phyloP scores from a whole-genome alignment of 2,329 filamentous ascomycete genomes.

The Colletotrichum sansevieriae region DNA sequence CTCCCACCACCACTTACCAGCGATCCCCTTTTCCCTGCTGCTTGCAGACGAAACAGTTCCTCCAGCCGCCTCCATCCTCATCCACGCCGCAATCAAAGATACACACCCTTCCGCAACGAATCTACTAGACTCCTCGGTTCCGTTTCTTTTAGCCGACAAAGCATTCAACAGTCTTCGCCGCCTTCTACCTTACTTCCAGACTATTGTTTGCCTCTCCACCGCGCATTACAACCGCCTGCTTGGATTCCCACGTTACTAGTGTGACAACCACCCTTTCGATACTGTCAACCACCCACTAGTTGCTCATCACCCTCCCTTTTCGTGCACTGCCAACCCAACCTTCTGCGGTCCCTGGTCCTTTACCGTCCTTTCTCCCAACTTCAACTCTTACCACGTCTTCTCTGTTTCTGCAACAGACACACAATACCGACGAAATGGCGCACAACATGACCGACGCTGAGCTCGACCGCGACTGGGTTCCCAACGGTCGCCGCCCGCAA shows the following conservation, averaged over 20 bases:
- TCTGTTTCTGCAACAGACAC: background rate
- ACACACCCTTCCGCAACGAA: background rate
- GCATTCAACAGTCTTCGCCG: constrained; percentile 16
- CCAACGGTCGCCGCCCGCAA: constrained; percentile 81
- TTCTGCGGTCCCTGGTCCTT: constrained; percentile 6
- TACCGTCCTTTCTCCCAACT: constrained; percentile 12
- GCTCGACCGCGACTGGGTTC: constrained; percentile 84
- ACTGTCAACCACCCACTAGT: constrained; percentile 32
- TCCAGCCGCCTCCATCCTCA: constrained; percentile 21
- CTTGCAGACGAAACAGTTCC: constrained; percentile 35
- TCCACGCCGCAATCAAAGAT: constrained; percentile 12
- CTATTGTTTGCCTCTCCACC: constrained; percentile 17
- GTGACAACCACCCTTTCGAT: constrained; percentile 33
- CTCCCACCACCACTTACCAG: constrained; percentile 20
- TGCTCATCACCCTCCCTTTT: constrained; percentile 41
- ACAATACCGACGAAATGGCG: constrained; percentile 35
- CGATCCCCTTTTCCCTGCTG: constrained; percentile 35
- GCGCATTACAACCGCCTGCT: constrained; percentile 18
- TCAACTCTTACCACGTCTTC: constrained; percentile 6
- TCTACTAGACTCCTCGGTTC: background rate
- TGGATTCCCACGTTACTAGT: constrained; percentile 16
- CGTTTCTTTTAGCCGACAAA: constrained; percentile 1
- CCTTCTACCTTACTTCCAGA: constrained; percentile 16
- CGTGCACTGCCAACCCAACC: constrained; percentile 28
- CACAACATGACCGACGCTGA: constrained; percentile 71